Base-by-base conservation (phyloP, 345 rosid species). In the Populus simonii region DNA sequence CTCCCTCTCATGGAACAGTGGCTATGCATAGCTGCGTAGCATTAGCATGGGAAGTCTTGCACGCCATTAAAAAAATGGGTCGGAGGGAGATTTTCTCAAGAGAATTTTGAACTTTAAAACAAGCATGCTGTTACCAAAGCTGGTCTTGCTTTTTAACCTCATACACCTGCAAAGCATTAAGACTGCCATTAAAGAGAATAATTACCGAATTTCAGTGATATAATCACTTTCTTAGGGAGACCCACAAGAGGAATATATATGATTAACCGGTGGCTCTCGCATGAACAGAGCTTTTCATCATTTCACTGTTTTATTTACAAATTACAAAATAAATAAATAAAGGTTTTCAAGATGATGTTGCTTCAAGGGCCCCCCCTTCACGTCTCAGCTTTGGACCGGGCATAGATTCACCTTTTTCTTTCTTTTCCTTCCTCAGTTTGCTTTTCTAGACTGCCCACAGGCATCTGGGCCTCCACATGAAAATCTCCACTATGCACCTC, bases 361-460 rank as follows among this genome's bases (percentile, higher is more conserved):
- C 16, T 18, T 18, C 38, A 8, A 7, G 74, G 75, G 22, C 11
- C 71, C 80, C 72, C 16, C 59, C 7, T 70, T 74, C 66, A 4
- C n/a, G 36, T 20, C 57, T 2, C 25, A 68, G 3, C 13, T 62
- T 59, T 59, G 65, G 39, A 15, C 29, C 53, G 76, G 68, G 74
- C 79, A 63, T 27, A 15, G 76, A 87, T 79, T 81, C 59, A 69
- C 76, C 79, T 75, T 75, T 74, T 77, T 27, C 57, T 7, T 16
- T 47, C 57, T 73, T 72, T 66, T 17, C 41, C 71, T 53, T 29
- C 69, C 8, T 45, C 25, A 2, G 38, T 66, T 80, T 78, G 81
- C 84, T 77, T 83, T 82, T 74, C 71, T 25, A 17, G 63, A 43
- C 70, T 74, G 81, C 82, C 85, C 83, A 51, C 78, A 41, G 25